These are phyloP conservation scores for Sporothrix phasma DNA, from an alignment of 2,329 filamentous ascomycete species.

Conservation along the genomic window DNA sequence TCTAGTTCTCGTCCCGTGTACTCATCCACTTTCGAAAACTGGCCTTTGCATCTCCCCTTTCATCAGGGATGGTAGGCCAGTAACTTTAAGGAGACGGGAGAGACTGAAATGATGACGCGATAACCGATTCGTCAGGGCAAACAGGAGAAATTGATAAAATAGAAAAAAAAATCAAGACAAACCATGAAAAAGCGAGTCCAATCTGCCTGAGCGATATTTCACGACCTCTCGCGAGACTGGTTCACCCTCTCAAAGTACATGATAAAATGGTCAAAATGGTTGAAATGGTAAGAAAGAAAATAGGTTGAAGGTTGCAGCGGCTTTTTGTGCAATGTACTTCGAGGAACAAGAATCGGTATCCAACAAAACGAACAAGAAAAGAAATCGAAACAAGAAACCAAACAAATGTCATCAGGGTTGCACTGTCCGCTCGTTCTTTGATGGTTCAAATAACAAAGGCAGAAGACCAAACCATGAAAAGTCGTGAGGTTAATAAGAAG, in stretches of 20 bases:
- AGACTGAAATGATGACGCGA: no score
- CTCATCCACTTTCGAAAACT: background rate
- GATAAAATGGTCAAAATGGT: conserved; percentile 14
- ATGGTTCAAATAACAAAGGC: background rate
- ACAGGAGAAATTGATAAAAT: conserved; percentile 18
- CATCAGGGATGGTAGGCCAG: conserved; percentile 10
- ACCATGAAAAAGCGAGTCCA: conserved; percentile 16
- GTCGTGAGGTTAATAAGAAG: background rate
- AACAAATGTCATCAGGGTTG: background rate
- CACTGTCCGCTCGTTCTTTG: background rate
- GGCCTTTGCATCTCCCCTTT: conserved; percentile 9
- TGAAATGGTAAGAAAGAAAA: no score
- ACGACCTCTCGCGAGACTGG: conserved; percentile 15
- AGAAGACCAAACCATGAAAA: background rate
- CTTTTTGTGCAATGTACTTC: background rate
- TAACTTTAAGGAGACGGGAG: conserved; percentile 15
- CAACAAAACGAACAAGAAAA: background rate
- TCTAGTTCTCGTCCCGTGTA: background rate
- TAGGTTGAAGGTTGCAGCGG: background rate
- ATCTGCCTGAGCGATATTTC: conserved; percentile 15
- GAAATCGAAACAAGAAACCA: background rate
- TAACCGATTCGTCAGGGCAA: no score
- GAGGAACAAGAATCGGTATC: conserved; percentile 5
- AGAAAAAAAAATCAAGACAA: conserved; percentile 18
- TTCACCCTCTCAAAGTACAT: conserved; percentile 10